Percentiles rank a stretch among this genome's conserved stretches.
These are phyloP conservation scores for Lentinula guzmanii DNA, from an alignment of 768 basidiomycete species.

Conservation along the genomic window DNA sequence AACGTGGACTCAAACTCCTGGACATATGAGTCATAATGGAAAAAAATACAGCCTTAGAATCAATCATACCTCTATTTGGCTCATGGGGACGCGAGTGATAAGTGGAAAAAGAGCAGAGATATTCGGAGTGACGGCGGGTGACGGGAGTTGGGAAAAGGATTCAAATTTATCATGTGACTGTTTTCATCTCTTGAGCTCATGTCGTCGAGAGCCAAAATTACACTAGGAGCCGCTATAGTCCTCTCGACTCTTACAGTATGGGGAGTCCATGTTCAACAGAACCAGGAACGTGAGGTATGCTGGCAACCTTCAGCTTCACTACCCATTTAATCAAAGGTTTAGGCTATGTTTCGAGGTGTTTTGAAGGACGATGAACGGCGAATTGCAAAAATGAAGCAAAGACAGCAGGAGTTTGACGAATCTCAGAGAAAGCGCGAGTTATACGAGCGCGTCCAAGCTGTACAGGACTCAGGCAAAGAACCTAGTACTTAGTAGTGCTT, in stretches of 20 bases:
- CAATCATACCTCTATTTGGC: constrained; percentile 1
- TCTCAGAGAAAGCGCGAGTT: constrained; percentile 59
- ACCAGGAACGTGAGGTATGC: constrained; percentile 73
- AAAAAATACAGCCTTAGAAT: neutral
- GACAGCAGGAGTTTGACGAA: constrained; percentile 54
- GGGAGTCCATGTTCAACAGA: constrained; percentile 86
- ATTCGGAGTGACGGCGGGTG: neutral
- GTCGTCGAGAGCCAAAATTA: constrained; percentile 71
- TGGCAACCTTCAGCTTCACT: neutral
- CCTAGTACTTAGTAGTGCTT: neutral
- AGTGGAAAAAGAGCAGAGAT: constrained; percentile 17
- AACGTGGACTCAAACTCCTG: constrained; percentile 80
- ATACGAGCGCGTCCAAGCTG: constrained; percentile 50
- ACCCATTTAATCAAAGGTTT: constrained; percentile 6
- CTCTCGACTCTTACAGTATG: constrained; percentile 71
- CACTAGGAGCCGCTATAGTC: constrained; percentile 60
- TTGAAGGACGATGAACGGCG: constrained; percentile 82
- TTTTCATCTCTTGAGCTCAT: neutral
- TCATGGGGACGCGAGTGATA: constrained; percentile 6
- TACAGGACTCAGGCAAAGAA: constrained; percentile 16
- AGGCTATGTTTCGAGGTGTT: constrained; percentile 93
- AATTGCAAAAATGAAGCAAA: constrained; percentile 60
- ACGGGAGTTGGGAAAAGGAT: neutral
- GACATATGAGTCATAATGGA: constrained; percentile 3
- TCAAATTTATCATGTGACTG: neutral